These are phyloP conservation scores for Priceomyces haplophilus DNA, from an alignment of 805 yeast genomes.

Conservation along the genomic window DNA sequence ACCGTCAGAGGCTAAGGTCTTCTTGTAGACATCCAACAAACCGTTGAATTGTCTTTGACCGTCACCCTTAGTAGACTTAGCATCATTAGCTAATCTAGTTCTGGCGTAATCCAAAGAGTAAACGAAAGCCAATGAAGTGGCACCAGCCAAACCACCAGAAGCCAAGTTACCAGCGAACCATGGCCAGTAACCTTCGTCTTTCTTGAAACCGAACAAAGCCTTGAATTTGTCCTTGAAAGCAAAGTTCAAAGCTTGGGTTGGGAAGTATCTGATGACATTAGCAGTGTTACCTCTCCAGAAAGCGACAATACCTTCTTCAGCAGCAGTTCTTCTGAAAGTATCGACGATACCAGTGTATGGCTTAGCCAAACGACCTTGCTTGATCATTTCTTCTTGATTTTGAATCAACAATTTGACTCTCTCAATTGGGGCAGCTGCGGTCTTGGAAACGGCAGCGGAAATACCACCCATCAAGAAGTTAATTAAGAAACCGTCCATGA, in stretches of 20 bases:
- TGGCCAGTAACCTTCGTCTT: constrained; percentile 86
- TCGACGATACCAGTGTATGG: constrained; percentile 88
- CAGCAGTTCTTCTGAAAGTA: constrained; percentile 92
- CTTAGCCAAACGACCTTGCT: constrained; percentile 89
- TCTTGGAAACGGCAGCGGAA: constrained; percentile 97
- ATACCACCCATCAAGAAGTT: constrained; percentile 96
- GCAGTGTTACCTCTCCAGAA: constrained; percentile 99
- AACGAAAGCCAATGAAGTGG: constrained; percentile 86
- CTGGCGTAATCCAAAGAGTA: constrained; percentile 98
- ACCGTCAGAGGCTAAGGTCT: constrained; percentile 95
- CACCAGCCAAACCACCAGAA: constrained; percentile 99
- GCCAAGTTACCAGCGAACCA: constrained; percentile 99
- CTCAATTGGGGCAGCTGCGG: constrained; percentile 97
- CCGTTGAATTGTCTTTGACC: constrained; percentile 98
- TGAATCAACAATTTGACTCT: constrained; percentile 95
- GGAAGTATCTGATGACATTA: constrained; percentile 98
- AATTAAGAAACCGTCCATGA: constrained; percentile 27
- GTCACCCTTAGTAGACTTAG: constrained; percentile 79
- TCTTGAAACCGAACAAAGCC: constrained; percentile 94
- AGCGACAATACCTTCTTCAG: constrained; percentile 86
- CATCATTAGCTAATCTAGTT: constrained; percentile 98
- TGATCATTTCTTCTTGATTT: constrained; percentile 97
- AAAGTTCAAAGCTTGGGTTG: constrained; percentile 97
- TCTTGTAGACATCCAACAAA: constrained; percentile 92
- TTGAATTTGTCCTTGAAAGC: constrained; percentile 98